Conservation (phyloP, 2,329 filamentous ascomycete genomes). For the Incumbomyces lentus region DNA sequence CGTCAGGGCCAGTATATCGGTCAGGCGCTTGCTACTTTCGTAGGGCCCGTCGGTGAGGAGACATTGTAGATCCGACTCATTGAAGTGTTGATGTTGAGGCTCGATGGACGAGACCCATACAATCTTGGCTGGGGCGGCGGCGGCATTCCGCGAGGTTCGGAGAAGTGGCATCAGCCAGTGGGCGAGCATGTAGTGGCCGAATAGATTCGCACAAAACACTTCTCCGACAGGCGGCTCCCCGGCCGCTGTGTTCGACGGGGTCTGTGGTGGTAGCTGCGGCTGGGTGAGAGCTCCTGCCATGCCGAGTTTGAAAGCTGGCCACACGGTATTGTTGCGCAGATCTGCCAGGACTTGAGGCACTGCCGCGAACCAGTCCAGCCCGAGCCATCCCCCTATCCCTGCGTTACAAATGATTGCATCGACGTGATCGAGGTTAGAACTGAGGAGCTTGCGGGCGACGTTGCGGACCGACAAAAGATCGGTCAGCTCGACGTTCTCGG, state of each 20-base stretch:
- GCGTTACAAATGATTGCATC: constrained; percentile 79
- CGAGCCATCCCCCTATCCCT: constrained; percentile 75
- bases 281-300: constrained; percentile 44
- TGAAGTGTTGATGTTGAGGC: constrained; percentile 47
- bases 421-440: constrained; percentile 51
- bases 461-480: constrained; percentile 45
- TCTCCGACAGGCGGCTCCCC: constrained; percentile 57
- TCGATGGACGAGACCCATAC: constrained; percentile 85
- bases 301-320: constrained; percentile 65
- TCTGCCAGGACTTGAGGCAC: constrained; percentile 50
- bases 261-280: constrained; percentile 35
- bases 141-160: constrained; percentile 32
- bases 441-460: constrained; percentile 41
- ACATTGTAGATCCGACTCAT: constrained; percentile 65
- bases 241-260: constrained; percentile 25
- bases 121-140: constrained; percentile 50
- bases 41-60: constrained; percentile 57
- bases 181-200: constrained; percentile 84
- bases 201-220: constrained; percentile 84
- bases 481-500: constrained; percentile 50
- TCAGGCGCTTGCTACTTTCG: constrained; percentile 78
- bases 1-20: constrained; percentile 72
- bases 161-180: constrained; percentile 73
- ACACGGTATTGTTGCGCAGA: constrained; percentile 59
- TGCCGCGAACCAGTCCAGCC: constrained; percentile 59